Evolutionary conservation across 2,329 filamentous ascomycete species (phyloP).

Genomic region (Trichoderma arundinaceum): DNA sequence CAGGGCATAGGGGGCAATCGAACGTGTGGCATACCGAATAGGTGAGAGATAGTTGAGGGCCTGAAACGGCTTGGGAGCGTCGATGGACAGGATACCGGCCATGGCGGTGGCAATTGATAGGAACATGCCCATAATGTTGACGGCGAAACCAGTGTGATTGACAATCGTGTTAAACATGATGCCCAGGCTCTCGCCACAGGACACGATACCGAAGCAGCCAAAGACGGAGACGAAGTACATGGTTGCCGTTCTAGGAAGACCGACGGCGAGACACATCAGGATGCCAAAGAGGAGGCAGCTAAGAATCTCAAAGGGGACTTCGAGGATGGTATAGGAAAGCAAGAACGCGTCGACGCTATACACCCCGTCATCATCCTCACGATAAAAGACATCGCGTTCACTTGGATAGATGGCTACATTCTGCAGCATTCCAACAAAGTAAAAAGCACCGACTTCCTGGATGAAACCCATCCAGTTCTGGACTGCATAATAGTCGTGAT

Average conservation of each 20-base stretch:
- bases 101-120: slow-evolving; percentile 74
- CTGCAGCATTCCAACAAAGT: slow-evolving; percentile 79
- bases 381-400: slow-evolving; percentile 77
- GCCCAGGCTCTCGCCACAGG: slow-evolving; percentile 74
- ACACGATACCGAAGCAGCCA: slow-evolving; percentile 75
- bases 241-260: slow-evolving; percentile 64
- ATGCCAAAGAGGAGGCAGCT: slow-evolving; percentile 69
- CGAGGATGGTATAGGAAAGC: slow-evolving; percentile 70
- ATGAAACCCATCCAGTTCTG: slow-evolving; percentile 76
- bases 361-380: slow-evolving; percentile 74
- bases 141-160: slow-evolving; percentile 73
- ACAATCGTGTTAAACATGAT: slow-evolving; percentile 83
- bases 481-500: slow-evolving; percentile 70
- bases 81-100: slow-evolving; percentile 72
- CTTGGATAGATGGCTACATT: slow-evolving; percentile 75
- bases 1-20: slow-evolving; percentile 70
- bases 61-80: slow-evolving; percentile 69
- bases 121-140: slow-evolving; percentile 73
- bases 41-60: slow-evolving; percentile 75
- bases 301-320: slow-evolving; percentile 73
- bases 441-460: slow-evolving; percentile 72
- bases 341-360: slow-evolving; percentile 75
- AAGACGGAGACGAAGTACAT: slow-evolving; percentile 73
- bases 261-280: slow-evolving; percentile 67
- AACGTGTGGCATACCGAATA: slow-evolving; percentile 71